Percentiles rank a stretch among this genome's conserved stretches.
Evolutionary conservation across 1,139 yeast species (phyloP).

Genomic region (Geotrichum cucujoidarum): DNA sequence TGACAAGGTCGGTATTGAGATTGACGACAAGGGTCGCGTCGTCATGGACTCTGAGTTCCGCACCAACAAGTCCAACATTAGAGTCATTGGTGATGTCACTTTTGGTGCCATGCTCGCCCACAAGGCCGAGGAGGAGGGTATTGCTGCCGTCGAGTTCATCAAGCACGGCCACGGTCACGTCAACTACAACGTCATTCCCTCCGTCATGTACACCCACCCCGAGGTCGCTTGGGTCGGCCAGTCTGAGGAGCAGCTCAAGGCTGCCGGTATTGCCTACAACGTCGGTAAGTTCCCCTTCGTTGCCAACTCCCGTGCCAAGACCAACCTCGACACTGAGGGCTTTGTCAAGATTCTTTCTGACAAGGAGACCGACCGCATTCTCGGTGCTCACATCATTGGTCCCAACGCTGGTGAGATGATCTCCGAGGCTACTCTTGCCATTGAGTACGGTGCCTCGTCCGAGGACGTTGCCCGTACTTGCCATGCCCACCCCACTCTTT

Average conservation of each 20-base stretch:
- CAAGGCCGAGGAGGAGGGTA: constrained; percentile 99
- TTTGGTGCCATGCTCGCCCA: constrained; percentile 99
- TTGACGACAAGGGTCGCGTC: constrained; percentile 86
- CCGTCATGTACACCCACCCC: constrained; percentile 98
- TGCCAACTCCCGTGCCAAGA: constrained; percentile 99
- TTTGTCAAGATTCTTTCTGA: constrained; percentile 94
- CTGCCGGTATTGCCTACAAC: constrained; percentile 85
- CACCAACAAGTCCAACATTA: constrained; percentile 87
- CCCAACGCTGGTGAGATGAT: constrained; percentile 99
- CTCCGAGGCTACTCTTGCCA: constrained; percentile 95
- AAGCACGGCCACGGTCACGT: constrained; percentile 96
- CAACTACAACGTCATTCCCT: constrained; percentile 94
- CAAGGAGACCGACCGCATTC: constrained; percentile 92
- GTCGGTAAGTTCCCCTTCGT: constrained; percentile 97
- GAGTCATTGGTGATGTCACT: constrained; percentile 97
- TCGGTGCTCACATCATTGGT: constrained; percentile 97
- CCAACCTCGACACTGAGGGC: constrained; percentile 95
- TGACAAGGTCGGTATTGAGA: constrained; percentile 83
- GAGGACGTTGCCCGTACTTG: constrained; percentile 97
- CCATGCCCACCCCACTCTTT: constrained; percentile 97
- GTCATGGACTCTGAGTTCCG: constrained; percentile 92
- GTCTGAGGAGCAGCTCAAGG: constrained; percentile 92
- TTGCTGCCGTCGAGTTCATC: constrained; percentile 95
- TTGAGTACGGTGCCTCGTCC: constrained; percentile 97
- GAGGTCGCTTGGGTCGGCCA: constrained; percentile 99